Evolutionary conservation across 2,329 filamentous ascomycete species (phyloP).

Genomic region (Fusarium dimerum): DNA sequence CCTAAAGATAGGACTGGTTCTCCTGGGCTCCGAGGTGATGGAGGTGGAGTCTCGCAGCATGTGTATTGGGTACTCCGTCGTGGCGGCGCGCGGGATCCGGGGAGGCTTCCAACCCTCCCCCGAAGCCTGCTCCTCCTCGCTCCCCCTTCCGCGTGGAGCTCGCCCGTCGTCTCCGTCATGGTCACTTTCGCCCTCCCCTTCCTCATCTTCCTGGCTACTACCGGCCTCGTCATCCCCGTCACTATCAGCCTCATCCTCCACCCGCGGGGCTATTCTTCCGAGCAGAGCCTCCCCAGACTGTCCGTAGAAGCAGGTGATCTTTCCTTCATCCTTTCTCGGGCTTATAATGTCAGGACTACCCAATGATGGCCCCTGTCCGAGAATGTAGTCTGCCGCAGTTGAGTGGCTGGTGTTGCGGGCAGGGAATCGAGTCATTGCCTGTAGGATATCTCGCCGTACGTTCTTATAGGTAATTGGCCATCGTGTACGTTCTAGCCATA

Average conservation of each 20-base stretch:
- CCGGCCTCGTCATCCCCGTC: neutral
- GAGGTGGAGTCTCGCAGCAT: slow-evolving; percentile 3
- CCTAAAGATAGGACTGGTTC: slow-evolving; percentile 1
- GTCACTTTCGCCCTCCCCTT: neutral
- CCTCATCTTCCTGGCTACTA: slow-evolving; percentile 2
- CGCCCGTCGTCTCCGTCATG: neutral
- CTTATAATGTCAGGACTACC: too few species aligned
- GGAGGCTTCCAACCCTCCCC: slow-evolving; percentile 6
- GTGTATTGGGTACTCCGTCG: slow-evolving; percentile 1
- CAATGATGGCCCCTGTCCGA: too few species aligned
- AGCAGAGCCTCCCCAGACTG: slow-evolving; percentile 2
- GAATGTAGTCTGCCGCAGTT: too few species aligned
- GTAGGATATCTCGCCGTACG: too few species aligned
- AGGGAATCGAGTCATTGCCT: too few species aligned
- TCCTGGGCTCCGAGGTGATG: slow-evolving; percentile 3
- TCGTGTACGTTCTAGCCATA: too few species aligned
- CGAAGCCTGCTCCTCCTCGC: neutral
- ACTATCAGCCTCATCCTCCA: slow-evolving; percentile 1
- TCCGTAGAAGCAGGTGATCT: neutral
- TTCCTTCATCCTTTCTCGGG: too few species aligned
- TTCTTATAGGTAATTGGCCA: too few species aligned
- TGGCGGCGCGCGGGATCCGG: slow-evolving; percentile 1
- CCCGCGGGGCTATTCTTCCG: neutral
- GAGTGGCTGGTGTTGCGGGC: too few species aligned
- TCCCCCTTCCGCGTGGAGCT: slow-evolving; percentile 1